Evolutionary conservation across 345 rosid genomes (phyloP).

Genomic region (Arabis alpina): DNA sequence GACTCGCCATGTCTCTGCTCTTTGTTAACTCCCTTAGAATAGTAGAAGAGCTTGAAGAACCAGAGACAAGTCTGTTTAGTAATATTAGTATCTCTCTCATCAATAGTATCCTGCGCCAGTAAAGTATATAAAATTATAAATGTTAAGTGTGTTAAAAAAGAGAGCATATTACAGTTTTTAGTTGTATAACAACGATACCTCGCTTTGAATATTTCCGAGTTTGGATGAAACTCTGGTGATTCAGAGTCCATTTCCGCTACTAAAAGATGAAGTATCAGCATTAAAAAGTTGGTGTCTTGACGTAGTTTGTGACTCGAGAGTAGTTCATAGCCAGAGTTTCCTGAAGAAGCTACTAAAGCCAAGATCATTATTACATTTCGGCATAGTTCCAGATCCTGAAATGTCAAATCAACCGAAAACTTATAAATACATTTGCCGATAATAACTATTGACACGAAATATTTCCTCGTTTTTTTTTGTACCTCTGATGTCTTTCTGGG

Average conservation of each 20-base stretch:
- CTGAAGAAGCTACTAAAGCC: slow-evolving; percentile 78
- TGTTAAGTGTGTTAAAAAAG: neutral
- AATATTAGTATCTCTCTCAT: slow-evolving; percentile 80
- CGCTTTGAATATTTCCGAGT: slow-evolving; percentile 58
- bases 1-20: slow-evolving; percentile 77
- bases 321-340: slow-evolving; percentile 73
- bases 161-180: neutral
- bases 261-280: slow-evolving; percentile 72
- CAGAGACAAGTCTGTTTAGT: slow-evolving; percentile 80
- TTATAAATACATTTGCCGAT: no score
- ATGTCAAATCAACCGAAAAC: slow-evolving; percentile 25
- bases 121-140: no score
- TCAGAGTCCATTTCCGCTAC: slow-evolving; percentile 65
- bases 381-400: slow-evolving; percentile 80
- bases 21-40: slow-evolving; percentile 60
- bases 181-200: slow-evolving; percentile 51
- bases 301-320: slow-evolving; percentile 53
- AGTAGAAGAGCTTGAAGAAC: slow-evolving; percentile 56
- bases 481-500: slow-evolving; percentile 50
- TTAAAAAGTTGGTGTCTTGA: slow-evolving; percentile 62
- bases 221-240: slow-evolving; percentile 42
- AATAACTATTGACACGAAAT: slow-evolving; percentile 5
- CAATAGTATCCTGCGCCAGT: slow-evolving; percentile 57
- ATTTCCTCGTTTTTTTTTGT: neutral
- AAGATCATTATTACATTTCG: slow-evolving; percentile 61